phyloP scores from a whole-genome alignment of 148 eudicot genomes.

The Oxyria digyna region DNA sequence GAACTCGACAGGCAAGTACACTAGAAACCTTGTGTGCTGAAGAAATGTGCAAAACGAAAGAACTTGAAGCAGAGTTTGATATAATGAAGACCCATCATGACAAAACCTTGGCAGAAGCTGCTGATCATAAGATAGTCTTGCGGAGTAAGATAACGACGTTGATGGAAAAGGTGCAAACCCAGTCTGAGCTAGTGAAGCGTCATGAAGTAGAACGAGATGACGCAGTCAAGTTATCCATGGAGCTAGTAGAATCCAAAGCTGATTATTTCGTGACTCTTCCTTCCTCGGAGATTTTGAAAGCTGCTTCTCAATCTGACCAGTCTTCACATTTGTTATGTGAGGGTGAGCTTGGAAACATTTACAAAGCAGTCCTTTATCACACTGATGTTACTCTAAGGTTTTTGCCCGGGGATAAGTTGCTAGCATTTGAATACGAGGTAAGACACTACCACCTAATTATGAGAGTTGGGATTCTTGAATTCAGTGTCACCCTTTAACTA shows the following conservation, averaged over 20 bases:
- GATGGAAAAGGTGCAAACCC: slow-evolving; percentile 18
- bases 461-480: no score
- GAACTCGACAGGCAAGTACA: neutral
- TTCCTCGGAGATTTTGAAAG: slow-evolving; percentile 1
- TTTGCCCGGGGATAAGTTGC: slow-evolving; percentile 36
- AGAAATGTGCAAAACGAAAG: slow-evolving; percentile 10
- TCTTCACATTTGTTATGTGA: neutral
- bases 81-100: slow-evolving; percentile 13
- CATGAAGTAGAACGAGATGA: slow-evolving; percentile 24
- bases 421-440: slow-evolving; percentile 8
- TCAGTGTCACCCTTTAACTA: neutral
- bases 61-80: slow-evolving; percentile 19
- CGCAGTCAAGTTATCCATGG: neutral
- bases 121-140: slow-evolving; percentile 14
- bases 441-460: no score
- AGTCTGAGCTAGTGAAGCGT: slow-evolving; percentile 19
- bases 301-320: neutral
- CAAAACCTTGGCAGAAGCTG: slow-evolving; percentile 18
- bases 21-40: neutral
- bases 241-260: neutral
- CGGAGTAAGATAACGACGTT: slow-evolving; percentile 19
- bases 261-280: neutral
- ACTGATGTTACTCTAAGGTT: slow-evolving; percentile 62
- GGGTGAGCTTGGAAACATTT: slow-evolving; percentile 19
- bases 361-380: slow-evolving; percentile 21